phyloP scores from a whole-genome alignment of 164 flowering plant genomes.

The Sextonia rubra region DNA sequence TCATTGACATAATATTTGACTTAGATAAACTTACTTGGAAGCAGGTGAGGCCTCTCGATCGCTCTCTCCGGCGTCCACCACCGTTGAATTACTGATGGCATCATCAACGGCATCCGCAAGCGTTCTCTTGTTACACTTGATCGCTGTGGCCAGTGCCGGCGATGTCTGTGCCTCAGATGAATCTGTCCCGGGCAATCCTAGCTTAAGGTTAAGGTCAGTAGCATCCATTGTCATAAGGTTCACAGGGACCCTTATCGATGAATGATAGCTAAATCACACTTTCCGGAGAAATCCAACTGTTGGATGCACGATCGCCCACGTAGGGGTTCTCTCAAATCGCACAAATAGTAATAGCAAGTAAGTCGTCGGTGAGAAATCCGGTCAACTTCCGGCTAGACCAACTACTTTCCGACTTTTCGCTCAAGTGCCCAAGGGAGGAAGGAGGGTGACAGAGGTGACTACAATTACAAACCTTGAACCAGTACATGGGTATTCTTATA shows the following conservation, averaged over 20 bases:
- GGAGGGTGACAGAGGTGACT: neutral
- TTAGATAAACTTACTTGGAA: slow-evolving; percentile 20
- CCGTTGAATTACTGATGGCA: slow-evolving; percentile 7
- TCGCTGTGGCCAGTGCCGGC: neutral
- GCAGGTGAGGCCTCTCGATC: slow-evolving; percentile 11
- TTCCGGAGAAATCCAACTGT: neutral
- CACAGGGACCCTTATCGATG: neutral
- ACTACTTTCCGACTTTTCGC: neutral
- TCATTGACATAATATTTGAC: neutral
- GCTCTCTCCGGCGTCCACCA: neutral
- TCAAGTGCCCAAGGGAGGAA: neutral
- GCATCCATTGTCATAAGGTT: slow-evolving; percentile 16
- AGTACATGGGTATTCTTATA: neutral
- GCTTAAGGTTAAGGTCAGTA: slow-evolving; percentile 41
- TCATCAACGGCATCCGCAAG: slow-evolving; percentile 22
- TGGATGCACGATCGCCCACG: neutral
- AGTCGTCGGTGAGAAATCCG: neutral
- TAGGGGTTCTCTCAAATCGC: neutral
- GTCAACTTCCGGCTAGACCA: neutral
- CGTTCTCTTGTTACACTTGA: slow-evolving; percentile 36
- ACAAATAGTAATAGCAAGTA: neutral
- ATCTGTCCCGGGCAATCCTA: slow-evolving; percentile 53
- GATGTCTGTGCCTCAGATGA: slow-evolving; percentile 16
- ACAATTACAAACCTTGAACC: neutral
- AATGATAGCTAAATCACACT: neutral